phyloP scores from a whole-genome alignment of 2,329 filamentous ascomycete genomes.

The Fusarium sterilihyphosum region DNA sequence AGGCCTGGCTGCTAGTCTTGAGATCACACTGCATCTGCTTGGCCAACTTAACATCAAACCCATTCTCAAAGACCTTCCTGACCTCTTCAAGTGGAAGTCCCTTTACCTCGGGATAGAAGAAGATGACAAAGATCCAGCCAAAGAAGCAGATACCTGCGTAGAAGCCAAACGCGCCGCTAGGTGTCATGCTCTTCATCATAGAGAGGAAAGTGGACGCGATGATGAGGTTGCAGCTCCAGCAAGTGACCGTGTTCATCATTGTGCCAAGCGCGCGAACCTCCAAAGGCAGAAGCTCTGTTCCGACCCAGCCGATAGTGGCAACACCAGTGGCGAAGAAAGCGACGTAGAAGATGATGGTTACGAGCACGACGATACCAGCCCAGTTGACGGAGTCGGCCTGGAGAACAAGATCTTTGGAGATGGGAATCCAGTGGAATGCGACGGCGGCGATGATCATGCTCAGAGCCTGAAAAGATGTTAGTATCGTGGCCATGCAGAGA shows the following conservation, averaged over 20 bases:
- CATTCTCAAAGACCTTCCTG: conserved; percentile 58
- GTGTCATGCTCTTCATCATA: conserved; percentile 58
- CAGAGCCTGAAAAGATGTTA: conserved; percentile 48
- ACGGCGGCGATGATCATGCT: conserved; percentile 51
- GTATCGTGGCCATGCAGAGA: conserved; percentile 14
- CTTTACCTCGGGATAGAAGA: conserved; percentile 64
- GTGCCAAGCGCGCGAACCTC: conserved; percentile 60
- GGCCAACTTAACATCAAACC: conserved; percentile 56
- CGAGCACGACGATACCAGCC: conserved; percentile 55
- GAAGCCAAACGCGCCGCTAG: conserved; percentile 61
- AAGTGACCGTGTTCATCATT: conserved; percentile 59
- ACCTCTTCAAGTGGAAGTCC: conserved; percentile 65
- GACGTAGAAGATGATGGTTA: conserved; percentile 44
- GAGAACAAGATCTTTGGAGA: conserved; percentile 53
- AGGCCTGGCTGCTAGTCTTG: conserved; percentile 5
- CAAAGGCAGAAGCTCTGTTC: conserved; percentile 57
- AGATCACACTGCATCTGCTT: conserved; percentile 48
- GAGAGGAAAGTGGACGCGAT: conserved; percentile 60
- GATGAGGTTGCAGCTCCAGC: conserved; percentile 60
- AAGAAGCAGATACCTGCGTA: conserved; percentile 60
- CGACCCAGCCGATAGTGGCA: conserved; percentile 58
- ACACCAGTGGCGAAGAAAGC: conserved; percentile 55
- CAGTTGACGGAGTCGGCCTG: conserved; percentile 42
- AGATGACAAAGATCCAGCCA: conserved; percentile 54
- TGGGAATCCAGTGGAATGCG: conserved; percentile 56